phyloP scores from a whole-genome alignment of 768 basidiomycete genomes.

The Panaeolus cyanescens region DNA sequence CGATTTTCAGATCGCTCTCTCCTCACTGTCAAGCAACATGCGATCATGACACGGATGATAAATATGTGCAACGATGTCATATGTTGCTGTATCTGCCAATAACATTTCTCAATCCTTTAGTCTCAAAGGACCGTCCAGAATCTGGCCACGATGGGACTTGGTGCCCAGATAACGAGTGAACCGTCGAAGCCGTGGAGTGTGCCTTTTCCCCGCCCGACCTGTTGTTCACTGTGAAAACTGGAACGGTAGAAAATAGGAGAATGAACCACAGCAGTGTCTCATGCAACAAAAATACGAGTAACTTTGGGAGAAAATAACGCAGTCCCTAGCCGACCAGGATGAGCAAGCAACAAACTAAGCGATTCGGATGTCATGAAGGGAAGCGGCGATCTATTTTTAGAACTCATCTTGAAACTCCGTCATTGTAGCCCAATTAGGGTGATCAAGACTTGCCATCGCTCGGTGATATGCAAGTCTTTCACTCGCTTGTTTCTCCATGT shows the following conservation, averaged over 20 bases:
- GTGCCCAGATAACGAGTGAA: neutral
- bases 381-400: conserved; percentile 2
- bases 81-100: neutral
- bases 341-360: neutral
- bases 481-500: neutral
- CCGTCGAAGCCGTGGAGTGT: conserved; percentile 1
- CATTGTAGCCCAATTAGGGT: neutral
- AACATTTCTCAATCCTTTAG: neutral
- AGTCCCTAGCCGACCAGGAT: neutral
- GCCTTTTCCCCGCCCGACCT: neutral
- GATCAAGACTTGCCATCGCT: neutral
- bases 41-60: neutral
- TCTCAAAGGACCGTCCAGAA: neutral
- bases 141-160: neutral
- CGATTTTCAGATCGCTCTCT: neutral
- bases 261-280: neutral
- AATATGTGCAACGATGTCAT: neutral
- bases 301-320: neutral
- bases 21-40: neutral
- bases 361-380: neutral
- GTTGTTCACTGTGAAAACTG: neutral
- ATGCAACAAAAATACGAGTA: neutral
- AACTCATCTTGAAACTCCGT: conserved; percentile 1
- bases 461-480: neutral
- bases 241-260: conserved; percentile 2